A percentile compares a stretch with the other conserved stretches of the same genome.
These are phyloP conservation scores for Aspergillus carlsbadensis DNA, from an alignment of 495 filamentous ascomycete genomes.

Conservation along the genomic window DNA sequence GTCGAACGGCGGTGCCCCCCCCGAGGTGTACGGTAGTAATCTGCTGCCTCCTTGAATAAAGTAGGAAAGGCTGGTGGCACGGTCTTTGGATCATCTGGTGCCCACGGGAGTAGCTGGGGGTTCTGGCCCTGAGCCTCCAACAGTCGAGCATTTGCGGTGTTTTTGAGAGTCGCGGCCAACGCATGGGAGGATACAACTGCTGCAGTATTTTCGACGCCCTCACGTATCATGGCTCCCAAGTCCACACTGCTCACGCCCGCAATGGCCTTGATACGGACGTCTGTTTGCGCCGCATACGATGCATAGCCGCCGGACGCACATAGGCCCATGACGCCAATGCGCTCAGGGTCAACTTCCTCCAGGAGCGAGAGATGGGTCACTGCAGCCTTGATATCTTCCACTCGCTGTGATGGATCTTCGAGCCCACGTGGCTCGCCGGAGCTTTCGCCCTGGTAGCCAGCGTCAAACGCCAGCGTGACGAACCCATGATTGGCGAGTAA, in stretches of 20 bases:
- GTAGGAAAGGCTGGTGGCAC: not conserved
- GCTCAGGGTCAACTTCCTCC: slow-evolving; percentile 24
- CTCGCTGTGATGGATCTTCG: slow-evolving; percentile 39
- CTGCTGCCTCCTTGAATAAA: slow-evolving; percentile 12
- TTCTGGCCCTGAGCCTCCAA: not conserved
- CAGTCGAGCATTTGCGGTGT: no score
- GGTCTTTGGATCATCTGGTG: not conserved
- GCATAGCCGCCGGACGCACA: slow-evolving; percentile 40
- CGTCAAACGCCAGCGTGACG: slow-evolving; percentile 35
- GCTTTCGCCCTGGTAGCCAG: slow-evolving; percentile 38
- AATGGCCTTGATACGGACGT: slow-evolving; percentile 37
- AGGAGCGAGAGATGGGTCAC: slow-evolving; percentile 34
- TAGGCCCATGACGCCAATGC: slow-evolving; percentile 42
- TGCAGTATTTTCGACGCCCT: not conserved
- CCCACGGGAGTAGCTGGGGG: not conserved
- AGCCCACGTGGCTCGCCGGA: slow-evolving; percentile 34
- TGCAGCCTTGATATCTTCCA: slow-evolving; percentile 36
- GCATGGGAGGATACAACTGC: not conserved
- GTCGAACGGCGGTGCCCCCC: slow-evolving; percentile 19
- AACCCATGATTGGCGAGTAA: slow-evolving; percentile 33
- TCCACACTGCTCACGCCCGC: slow-evolving; percentile 23
- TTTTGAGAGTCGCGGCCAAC: not conserved
- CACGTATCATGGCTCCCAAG: not conserved
- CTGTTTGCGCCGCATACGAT: slow-evolving; percentile 34
- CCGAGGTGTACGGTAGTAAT: slow-evolving; percentile 25